Evolutionary conservation across 139 green algal species (phyloP), one percentile per base, ranked within the genome.

Genomic region (Picochlorum sp.): DNA sequence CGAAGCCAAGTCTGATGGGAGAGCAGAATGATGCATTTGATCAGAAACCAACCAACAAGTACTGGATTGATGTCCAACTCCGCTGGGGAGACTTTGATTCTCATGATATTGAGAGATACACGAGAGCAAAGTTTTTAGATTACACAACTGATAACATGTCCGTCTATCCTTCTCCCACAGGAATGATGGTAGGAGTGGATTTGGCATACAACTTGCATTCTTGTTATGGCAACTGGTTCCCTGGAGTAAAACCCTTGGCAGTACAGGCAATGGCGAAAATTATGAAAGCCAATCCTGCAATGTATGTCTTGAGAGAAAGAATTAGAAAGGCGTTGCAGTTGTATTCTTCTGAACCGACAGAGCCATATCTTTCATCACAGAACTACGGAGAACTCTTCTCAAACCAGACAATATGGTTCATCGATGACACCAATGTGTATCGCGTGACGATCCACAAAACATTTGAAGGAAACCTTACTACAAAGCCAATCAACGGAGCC

Each of bases 391-490:
- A 99, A 86, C 86, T 99, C 54, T 98, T 98, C 74, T 82, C 62
- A 71, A 96, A 96, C 79, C 94, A 99, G 86, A 96, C 91, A 73
- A 97, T 99, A 72, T 99, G 94, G 70, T 99, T 99, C 72, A 92
- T 99, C 64, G 94, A 99, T 61, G 94, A 99, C 88, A 97, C 94
- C 73, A 99, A 99, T 72, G 94, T 99, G 74, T 98, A 99, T 81
- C 88, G 94, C 62, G 94, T 99, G 41, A 99, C 94, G 37, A 99
- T 99, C 74, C 94, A 99, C 88, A 99, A 98, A 83, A 97, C 92
- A 7, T 81, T 81, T 67, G 94, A 99, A 84, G 94, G 94, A 63
- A 99, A 99, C 78, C 80, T 99, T 61, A 78, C 71, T 23, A 79
- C 72, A 28, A 79, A 79, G 61, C 72, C 72, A 38, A 79, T 79